Base-by-base conservation (phyloP, 371 early-diverging fungal genomes). In the Rhizopus microsporus region DNA sequence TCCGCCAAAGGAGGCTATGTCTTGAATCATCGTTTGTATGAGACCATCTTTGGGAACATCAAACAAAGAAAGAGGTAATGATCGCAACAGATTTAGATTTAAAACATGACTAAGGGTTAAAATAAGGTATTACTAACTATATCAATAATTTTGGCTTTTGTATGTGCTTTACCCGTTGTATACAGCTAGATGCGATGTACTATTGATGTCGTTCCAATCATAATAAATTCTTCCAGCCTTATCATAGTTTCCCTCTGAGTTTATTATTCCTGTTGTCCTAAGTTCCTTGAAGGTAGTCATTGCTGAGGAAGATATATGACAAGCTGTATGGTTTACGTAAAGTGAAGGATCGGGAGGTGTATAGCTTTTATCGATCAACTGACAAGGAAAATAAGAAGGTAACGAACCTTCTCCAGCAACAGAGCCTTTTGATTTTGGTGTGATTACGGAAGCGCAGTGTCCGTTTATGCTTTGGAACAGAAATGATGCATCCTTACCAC, bases 401-500 rank as follows among this genome's bases (percentile, higher is more conserved):
- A 79, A 69, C 56, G 68, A 76, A 9, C 56, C 66, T 47, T 69
- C 69, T 7, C 65, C 65, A 29, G 68, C 55, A 8, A 51, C 51
- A 4, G 52, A 39, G 12, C 54, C 59, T 7, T 57, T 42, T 13
- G 34, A 6, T 51, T 72, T 77, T 29, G 85, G 77, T 7, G 51
- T 59, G 54, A 90, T 65, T 34, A 90, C 65, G 7, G 71, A 71
- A 52, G 75, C 69, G 69, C 93, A 93, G 4, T 71, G 56, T 12
- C 60, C 54, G 62, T 87, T 86, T 46, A 85, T 73, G 43, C 83
- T 84, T 71, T 93, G 93, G 71, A 93, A 93, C 62, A 90, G 54
- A 54, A 91, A 87, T 15, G 88, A 84, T 51, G 90, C 78, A 57
- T 93, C 93, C 68, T 71, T 83, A 47, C 89, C 87, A 45, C 90